Percentiles rank a stretch among this genome's conserved stretches.
Evolutionary conservation across 305 asterid species (phyloP).

Genomic region (Lippia alba): DNA sequence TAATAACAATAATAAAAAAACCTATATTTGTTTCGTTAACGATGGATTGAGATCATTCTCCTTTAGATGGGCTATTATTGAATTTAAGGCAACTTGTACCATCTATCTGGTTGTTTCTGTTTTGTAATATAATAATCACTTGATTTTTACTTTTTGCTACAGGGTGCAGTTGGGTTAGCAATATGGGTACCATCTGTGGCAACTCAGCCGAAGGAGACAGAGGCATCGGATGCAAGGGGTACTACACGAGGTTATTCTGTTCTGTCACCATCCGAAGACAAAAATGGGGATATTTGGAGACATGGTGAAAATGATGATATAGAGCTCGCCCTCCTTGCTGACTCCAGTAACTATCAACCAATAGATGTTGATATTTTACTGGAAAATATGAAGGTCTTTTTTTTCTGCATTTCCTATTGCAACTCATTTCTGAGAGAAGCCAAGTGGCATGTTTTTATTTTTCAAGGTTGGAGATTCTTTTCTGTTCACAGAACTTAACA

Average conservation of each 20-base stretch:
- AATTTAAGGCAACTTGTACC: background rate
- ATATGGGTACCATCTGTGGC: slow-evolving; percentile 99
- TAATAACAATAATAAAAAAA: background rate
- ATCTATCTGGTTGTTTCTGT: slow-evolving; percentile 16
- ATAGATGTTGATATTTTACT: slow-evolving; percentile 63
- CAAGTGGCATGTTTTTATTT: slow-evolving; percentile 20
- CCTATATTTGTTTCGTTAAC: too few relatives aligned
- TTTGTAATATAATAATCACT: slow-evolving; percentile 18
- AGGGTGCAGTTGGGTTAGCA: slow-evolving; percentile 99
- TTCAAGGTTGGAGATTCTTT: background rate
- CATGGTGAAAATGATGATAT: slow-evolving; percentile 60
- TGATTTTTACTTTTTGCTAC: slow-evolving; percentile 34
- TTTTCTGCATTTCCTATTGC: slow-evolving; percentile 14
- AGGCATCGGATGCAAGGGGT: slow-evolving; percentile 54
- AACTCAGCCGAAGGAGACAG: slow-evolving; percentile 72
- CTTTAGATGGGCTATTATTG: slow-evolving; percentile 5
- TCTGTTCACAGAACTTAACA: slow-evolving; percentile 20
- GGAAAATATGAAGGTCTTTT: slow-evolving; percentile 78
- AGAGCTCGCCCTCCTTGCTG: slow-evolving; percentile 69
- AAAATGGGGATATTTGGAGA: slow-evolving; percentile 52
- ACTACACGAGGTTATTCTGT: slow-evolving; percentile 62
- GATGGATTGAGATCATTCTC: slow-evolving; percentile 14
- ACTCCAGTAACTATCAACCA: slow-evolving; percentile 46
- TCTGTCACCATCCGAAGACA: slow-evolving; percentile 70
- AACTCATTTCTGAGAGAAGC: slow-evolving; percentile 29